Percentiles rank a stretch among this genome's conserved stretches.
These are phyloP conservation scores for Thyridium curvatum DNA, from an alignment of 2,329 filamentous ascomycete species.

Conservation along the genomic window DNA sequence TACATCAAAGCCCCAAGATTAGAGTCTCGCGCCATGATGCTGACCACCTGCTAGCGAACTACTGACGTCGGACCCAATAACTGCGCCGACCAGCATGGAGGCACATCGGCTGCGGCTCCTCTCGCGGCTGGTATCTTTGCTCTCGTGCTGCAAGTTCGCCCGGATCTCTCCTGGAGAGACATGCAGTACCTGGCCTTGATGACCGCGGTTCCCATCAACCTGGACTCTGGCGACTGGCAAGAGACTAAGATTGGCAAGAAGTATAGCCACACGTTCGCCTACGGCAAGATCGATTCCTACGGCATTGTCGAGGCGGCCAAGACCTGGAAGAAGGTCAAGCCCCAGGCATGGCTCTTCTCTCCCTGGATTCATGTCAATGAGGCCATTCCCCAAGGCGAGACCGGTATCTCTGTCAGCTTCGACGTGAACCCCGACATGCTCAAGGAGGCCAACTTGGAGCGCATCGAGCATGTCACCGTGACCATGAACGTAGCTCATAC, in stretches of 20 bases:
- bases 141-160: constrained; percentile 75
- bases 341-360: constrained; percentile 89
- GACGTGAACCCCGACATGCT: constrained; percentile 79
- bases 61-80: constrained; percentile 83
- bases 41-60: constrained; percentile 55
- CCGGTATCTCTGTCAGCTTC: constrained; percentile 74
- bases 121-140: constrained; percentile 90
- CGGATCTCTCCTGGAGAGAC: constrained; percentile 88
- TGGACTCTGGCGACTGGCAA: constrained; percentile 71
- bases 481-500: constrained; percentile 95
- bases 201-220: constrained; percentile 75
- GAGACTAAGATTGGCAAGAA: constrained; percentile 73
- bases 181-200: constrained; percentile 85
- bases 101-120: constrained; percentile 91
- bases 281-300: constrained; percentile 89
- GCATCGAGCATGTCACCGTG: constrained; percentile 89
- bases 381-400: constrained; percentile 74
- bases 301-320: constrained; percentile 80
- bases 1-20: background rate
- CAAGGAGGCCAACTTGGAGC: constrained; percentile 73
- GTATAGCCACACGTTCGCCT: constrained; percentile 92
- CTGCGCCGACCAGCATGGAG: constrained; percentile 80
- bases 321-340: constrained; percentile 82
- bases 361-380: constrained; percentile 91
- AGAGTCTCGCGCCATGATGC: constrained; percentile 10